A percentile compares a stretch with the other conserved stretches of the same genome.
These are phyloP conservation scores for Coemansia furcata DNA, from an alignment of 192 early-diverging fungal species.

Conservation along the genomic window DNA sequence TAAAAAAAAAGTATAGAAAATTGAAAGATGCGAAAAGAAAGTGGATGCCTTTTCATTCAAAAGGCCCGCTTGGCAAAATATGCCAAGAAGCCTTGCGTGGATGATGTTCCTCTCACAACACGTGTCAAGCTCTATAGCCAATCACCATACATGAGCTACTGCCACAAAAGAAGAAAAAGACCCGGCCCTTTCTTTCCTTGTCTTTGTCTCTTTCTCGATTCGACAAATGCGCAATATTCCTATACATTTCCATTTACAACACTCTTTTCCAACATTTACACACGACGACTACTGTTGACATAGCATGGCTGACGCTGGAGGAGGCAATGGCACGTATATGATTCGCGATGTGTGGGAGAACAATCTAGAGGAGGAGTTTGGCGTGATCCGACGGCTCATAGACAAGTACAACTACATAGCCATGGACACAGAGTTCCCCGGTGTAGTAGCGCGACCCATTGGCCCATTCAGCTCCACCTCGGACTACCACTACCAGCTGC, in stretches of 20 bases:
- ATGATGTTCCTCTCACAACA: background rate
- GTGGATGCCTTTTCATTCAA: background rate
- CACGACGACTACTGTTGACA: background rate
- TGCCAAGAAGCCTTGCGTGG: background rate
- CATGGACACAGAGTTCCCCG: slow-evolving; percentile 99
- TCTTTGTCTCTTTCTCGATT: background rate
- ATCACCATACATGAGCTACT: background rate
- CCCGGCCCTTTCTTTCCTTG: background rate
- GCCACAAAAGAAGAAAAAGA: background rate
- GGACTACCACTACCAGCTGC: slow-evolving; percentile 97
- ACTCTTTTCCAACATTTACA: background rate
- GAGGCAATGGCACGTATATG: slow-evolving; percentile 27
- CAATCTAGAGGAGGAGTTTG: slow-evolving; percentile 95
- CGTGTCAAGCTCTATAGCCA: background rate
- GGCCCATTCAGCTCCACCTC: slow-evolving; percentile 93
- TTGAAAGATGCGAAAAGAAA: background rate
- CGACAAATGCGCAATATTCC: background rate
- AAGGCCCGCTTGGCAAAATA: background rate
- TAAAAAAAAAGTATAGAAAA: background rate
- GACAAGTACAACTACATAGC: slow-evolving; percentile 92
- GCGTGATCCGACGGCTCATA: slow-evolving; percentile 77
- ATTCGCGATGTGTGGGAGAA: slow-evolving; percentile 90
- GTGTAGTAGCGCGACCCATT: slow-evolving; percentile 97
- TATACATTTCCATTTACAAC: background rate
- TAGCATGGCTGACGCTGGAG: background rate